Evolutionary conservation across 78 protist species (phyloP).

Genomic region (Dictyostelium capitatum): DNA sequence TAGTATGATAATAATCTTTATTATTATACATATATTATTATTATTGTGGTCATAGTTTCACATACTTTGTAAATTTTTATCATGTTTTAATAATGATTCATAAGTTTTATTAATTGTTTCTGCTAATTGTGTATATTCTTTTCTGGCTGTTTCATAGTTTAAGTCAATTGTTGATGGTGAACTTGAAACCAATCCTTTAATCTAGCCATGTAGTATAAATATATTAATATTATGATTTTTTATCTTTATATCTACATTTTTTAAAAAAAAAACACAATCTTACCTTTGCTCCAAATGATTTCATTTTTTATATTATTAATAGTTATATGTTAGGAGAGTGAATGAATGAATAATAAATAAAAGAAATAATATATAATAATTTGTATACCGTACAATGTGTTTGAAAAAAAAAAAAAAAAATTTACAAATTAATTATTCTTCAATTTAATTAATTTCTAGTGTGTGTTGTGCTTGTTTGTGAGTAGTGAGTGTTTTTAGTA

Average conservation of each 20-base stretch:
- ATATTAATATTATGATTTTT: not conserved
- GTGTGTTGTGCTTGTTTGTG: too few relatives aligned
- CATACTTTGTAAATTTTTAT: constrained; percentile 67
- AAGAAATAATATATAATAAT: too few relatives aligned
- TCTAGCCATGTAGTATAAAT: too few relatives aligned
- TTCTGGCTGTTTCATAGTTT: constrained; percentile 45
- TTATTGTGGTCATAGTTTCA: too few relatives aligned
- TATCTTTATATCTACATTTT: not conserved
- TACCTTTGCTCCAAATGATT: constrained; percentile 46
- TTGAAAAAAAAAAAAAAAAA: not conserved
- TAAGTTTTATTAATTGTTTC: constrained; percentile 37
- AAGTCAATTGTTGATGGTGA: constrained; percentile 41
- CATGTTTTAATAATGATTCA: constrained; percentile 44
- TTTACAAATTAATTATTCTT: too few relatives aligned
- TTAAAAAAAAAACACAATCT: not conserved
- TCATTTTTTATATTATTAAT: not conserved
- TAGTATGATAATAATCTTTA: not conserved
- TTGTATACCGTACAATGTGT: not conserved
- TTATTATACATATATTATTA: too few relatives aligned
- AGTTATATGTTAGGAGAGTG: too few relatives aligned
- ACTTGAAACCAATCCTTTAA: not conserved
- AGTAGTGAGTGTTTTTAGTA: too few relatives aligned
- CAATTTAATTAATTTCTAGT: too few relatives aligned
- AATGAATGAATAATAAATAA: too few relatives aligned
- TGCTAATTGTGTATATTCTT: constrained; percentile 17